Percentiles rank a stretch among this genome's conserved stretches.
Evolutionary conservation across 2,329 filamentous ascomycete genomes (phyloP).

Genomic region (Blastomyces emzantsi): DNA sequence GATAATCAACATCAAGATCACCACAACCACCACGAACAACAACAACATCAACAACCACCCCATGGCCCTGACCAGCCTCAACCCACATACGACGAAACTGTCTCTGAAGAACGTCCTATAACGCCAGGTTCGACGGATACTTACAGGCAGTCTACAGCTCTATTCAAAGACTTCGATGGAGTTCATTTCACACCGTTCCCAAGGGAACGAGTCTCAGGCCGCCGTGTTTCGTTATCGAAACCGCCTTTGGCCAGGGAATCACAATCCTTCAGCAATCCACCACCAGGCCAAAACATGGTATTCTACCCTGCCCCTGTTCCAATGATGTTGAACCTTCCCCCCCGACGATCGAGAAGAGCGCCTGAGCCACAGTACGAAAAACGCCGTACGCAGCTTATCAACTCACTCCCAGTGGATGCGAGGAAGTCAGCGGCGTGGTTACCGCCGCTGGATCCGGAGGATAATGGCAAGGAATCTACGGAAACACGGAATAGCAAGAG

Average conservation of each 20-base stretch:
- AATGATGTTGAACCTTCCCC: slow-evolving; percentile 84
- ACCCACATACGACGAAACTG: background rate
- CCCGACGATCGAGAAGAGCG: slow-evolving; percentile 68
- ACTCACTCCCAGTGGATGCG: slow-evolving; percentile 49
- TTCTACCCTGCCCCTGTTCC: slow-evolving; percentile 95
- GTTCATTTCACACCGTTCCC: slow-evolving; percentile 36
- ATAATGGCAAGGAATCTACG: slow-evolving; percentile 19
- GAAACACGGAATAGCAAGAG: slow-evolving; percentile 15
- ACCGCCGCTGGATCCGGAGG: slow-evolving; percentile 15
- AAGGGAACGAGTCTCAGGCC: slow-evolving; percentile 20
- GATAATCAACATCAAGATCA: background rate
- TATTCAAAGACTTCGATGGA: slow-evolving; percentile 44
- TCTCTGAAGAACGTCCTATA: slow-evolving; percentile 24
- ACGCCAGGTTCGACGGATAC: slow-evolving; percentile 40
- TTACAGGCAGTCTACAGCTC: slow-evolving; percentile 35
- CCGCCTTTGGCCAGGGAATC: slow-evolving; percentile 34
- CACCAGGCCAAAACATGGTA: slow-evolving; percentile 69
- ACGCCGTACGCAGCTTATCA: slow-evolving; percentile 64
- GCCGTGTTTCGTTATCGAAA: slow-evolving; percentile 31
- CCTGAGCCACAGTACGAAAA: slow-evolving; percentile 56
- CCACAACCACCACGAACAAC: too few species aligned
- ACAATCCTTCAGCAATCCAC: slow-evolving; percentile 32
- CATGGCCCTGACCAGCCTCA: background rate
- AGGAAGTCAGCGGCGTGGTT: slow-evolving; percentile 46
- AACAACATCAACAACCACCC: background rate